Conservation (phyloP, 768 basidiomycete genomes). For the Hirschioporus abietinus region DNA sequence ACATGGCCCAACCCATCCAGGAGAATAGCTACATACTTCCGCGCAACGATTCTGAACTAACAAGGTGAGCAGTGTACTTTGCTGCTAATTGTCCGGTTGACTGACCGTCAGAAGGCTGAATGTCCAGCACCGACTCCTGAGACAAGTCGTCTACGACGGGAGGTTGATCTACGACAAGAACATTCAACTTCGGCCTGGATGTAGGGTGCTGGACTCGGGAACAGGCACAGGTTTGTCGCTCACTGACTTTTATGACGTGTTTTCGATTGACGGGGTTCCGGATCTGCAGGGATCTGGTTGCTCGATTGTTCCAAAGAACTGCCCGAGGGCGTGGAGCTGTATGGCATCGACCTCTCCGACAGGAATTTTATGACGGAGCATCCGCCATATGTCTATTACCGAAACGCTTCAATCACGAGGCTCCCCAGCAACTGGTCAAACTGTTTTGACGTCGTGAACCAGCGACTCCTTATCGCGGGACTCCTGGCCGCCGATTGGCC, state of each 20-base stretch:
- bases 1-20: background rate
- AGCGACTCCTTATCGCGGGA: conserved; percentile 26
- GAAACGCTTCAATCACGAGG: conserved; percentile 18
- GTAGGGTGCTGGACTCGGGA: conserved; percentile 2
- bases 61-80: background rate
- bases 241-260: background rate
- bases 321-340: conserved; percentile 9
- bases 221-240: conserved; percentile 3
- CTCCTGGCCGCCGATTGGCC: conserved; percentile 26
- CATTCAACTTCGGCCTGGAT: background rate
- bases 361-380: conserved; percentile 11
- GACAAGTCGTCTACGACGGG: background rate
- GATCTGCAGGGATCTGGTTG: conserved; percentile 13
- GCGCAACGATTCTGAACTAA: background rate
- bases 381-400: conserved; percentile 12
- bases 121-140: background rate
- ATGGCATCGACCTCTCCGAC: conserved; percentile 15
- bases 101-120: background rate
- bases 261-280: background rate
- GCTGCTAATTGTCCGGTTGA: background rate
- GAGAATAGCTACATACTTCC: background rate
- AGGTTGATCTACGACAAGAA: conserved; percentile 3
- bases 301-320: conserved; percentile 12
- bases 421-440: conserved; percentile 26
- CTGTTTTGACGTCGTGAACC: conserved; percentile 27